Evolutionary conservation across 441 rosid genomes (phyloP), one percentile per base, ranked within the genome.

Genomic region (Corymbia calophylla): DNA sequence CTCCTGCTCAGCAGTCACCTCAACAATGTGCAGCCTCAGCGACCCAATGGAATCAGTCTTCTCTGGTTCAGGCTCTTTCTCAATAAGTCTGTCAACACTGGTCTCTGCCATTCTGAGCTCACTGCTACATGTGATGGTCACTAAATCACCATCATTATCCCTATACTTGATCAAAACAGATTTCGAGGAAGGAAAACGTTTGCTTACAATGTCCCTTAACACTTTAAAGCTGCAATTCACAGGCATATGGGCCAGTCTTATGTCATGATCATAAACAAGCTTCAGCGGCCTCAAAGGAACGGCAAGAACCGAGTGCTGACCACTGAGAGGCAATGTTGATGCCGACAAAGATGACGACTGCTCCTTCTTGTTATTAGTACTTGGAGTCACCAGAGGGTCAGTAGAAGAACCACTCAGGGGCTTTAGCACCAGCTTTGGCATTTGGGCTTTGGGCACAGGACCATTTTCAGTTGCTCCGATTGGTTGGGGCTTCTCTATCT

Each of bases 101-200:
- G 94, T 88, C 92, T 96, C 99, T 10, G 98, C 99, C 92, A 95
- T 89, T 89, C 94, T 95, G 68, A 97, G 96, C 92, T 98, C 99
- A 6, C 94, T 90, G 3, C 97, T 95, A 68, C 93, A 94, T 5
- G 99, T 98, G 39, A 97, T 91, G 49, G 99, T 98, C 85, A 98
- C 97, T 93, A 98, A 95, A 93, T 98, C 99, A 49, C 99, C 99
- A 88, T 96, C 99, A 90, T 66, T 95, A 88, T 97, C 99, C 91
- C 94, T 97, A 86, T 95, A 97, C 93, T 97, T 96, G 51, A 97
- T 93, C 95, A 98, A 93, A 49, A 96, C 96, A 7, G 99, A 92
- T 93, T 96, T 96, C 1, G 98, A 97, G 35, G 99, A 94, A 8
- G 98, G 98, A 87, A 95, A 98, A 18, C 98, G 96, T 89, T 91